Evolutionary conservation across 768 basidiomycete species (phyloP).

Genomic region (Boletellus sp.): DNA sequence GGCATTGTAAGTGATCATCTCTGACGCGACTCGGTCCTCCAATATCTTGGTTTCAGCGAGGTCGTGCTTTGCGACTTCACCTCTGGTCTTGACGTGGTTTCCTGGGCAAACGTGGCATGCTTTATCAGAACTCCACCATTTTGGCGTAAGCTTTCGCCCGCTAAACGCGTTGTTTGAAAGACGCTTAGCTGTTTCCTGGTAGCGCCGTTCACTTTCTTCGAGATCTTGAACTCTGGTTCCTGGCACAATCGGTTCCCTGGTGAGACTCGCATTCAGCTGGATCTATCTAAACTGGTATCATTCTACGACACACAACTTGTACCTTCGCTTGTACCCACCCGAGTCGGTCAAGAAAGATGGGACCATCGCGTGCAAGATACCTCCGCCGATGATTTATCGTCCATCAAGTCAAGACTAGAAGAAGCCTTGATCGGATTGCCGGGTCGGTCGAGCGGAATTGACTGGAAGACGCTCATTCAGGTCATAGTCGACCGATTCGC

Average conservation of each 20-base stretch:
- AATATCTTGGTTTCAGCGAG: background rate
- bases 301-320: background rate
- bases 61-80: background rate
- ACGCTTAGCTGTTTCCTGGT: background rate
- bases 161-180: background rate
- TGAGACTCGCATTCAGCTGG: background rate
- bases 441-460: background rate
- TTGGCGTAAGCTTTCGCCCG: background rate
- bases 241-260: background rate
- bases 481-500: constrained; percentile 18
- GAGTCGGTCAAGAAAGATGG: background rate
- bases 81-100: background rate
- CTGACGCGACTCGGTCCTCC: background rate
- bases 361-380: background rate
- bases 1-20: background rate
- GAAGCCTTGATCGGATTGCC: background rate
- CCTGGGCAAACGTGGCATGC: background rate
- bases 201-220: background rate
- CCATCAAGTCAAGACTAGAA: background rate
- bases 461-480: background rate
- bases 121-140: no score
- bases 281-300: background rate
- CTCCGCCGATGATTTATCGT: background rate
- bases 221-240: background rate
- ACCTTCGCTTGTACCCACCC: background rate